A percentile compares a stretch with the other conserved stretches of the same genome.
Evolutionary conservation across 73 alveolate species (phyloP).

Genomic region (Paramecium octaurelia): DNA sequence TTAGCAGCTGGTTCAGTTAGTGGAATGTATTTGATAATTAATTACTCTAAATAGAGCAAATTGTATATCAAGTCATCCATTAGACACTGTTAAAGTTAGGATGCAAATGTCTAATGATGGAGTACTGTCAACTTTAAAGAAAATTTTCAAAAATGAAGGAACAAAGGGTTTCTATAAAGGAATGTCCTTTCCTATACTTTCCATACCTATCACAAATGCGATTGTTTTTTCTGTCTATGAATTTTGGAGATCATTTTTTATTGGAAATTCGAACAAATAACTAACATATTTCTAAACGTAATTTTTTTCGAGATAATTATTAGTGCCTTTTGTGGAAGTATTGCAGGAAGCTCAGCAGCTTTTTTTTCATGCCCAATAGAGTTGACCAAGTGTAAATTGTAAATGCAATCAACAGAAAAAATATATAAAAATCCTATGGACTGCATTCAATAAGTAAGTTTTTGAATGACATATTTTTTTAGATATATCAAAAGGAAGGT

Average conservation of each 20-base stretch:
- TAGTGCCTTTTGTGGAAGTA: conserved; percentile 62
- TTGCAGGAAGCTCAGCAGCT: conserved; percentile 62
- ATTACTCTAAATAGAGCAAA: neutral
- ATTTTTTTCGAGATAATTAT: neutral
- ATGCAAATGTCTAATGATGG: conserved; percentile 51
- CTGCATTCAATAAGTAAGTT: conserved; percentile 9
- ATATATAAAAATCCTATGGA: conserved; percentile 52
- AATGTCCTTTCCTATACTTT: conserved; percentile 62
- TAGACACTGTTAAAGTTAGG: conserved; percentile 60
- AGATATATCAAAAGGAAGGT: conserved; percentile 52
- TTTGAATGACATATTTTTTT: neutral
- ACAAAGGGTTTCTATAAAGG: conserved; percentile 63
- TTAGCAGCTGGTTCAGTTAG: conserved; percentile 20
- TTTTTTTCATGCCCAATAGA: conserved; percentile 65
- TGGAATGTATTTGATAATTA: neutral
- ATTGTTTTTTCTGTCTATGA: conserved; percentile 66
- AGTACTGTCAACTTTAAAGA: neutral
- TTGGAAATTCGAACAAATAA: neutral
- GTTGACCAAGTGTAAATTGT: conserved; percentile 65
- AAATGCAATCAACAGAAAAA: conserved; percentile 52
- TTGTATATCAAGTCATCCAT: conserved; percentile 58
- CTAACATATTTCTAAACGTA: conserved; percentile 28
- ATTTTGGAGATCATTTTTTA: conserved; percentile 49
- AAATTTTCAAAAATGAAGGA: conserved; percentile 42
- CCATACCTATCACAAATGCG: conserved; percentile 67